Conservation (phyloP, 2,329 filamentous ascomycete species). For the Tolypocladium album region DNA sequence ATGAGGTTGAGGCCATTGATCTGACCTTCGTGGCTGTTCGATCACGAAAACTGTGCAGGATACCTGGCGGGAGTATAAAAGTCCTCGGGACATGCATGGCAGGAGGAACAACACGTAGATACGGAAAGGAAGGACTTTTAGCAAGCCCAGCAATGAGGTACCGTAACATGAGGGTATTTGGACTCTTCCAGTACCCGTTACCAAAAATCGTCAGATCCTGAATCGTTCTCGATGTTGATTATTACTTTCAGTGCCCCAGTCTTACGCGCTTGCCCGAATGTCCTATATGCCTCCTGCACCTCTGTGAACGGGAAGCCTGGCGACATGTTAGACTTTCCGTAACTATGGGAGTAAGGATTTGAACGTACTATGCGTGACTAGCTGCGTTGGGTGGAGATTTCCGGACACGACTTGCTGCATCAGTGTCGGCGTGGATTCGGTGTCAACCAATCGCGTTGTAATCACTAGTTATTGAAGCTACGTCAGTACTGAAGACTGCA, state of each 20-base stretch:
- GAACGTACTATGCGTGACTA: slow-evolving; percentile 36
- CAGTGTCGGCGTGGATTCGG: slow-evolving; percentile 35
- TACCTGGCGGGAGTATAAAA: too few relatives aligned
- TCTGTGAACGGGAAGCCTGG: slow-evolving; percentile 29
- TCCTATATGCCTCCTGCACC: slow-evolving; percentile 31
- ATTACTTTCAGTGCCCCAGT: slow-evolving; percentile 32
- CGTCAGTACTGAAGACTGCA: slow-evolving; percentile 27
- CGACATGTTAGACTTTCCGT: not conserved
- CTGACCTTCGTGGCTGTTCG: too few relatives aligned
- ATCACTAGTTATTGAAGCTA: slow-evolving; percentile 19
- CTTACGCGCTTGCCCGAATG: slow-evolving; percentile 28
- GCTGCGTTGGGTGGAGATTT: slow-evolving; percentile 26
- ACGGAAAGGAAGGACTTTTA: too few relatives aligned
- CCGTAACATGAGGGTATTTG: too few relatives aligned
- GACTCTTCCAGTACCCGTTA: too few relatives aligned
- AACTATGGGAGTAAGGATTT: not conserved
- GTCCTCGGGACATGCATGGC: too few relatives aligned
- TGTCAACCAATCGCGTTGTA: slow-evolving; percentile 36
- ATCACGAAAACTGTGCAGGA: too few relatives aligned
- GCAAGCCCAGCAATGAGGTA: too few relatives aligned
- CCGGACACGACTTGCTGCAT: slow-evolving; percentile 30
- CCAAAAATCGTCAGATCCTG: too few relatives aligned
- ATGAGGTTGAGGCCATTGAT: too few relatives aligned
- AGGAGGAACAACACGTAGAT: too few relatives aligned
- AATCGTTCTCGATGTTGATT: too few relatives aligned